Base-by-base conservation (phyloP, 169 alveolate species). In the Sarcocystis neurona region DNA sequence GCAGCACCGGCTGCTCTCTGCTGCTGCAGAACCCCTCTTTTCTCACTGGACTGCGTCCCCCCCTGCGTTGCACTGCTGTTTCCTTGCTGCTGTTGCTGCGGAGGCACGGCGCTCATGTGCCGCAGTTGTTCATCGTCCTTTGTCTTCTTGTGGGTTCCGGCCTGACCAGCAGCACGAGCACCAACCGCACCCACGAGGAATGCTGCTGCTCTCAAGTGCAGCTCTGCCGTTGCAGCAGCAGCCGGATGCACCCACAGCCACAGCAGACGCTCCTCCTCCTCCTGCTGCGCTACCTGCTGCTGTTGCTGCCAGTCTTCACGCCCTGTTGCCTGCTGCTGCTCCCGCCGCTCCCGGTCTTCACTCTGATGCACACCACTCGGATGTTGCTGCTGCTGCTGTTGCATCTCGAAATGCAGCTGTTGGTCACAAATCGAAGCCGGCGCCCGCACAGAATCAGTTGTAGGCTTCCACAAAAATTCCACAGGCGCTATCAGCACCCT, bases 221-320 rank as follows among this genome's bases (percentile, higher is more conserved):
- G 20, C 48, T 72, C 43, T 0, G 82, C 82, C 43, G 87, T 50
- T 6, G 41, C 87, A 50, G 46, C 32, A 79, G 87, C 87, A n/a
- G 87, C 41, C 15, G 87, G 87, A 44, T 79, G 87, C 18, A 79
- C 41, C 87, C 87, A 79, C 48, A 79, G 87, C 87, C 87, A 79
- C 1, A 79, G 72, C 8, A 50, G 41, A 58, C 82, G 82, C 34
- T 39, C 58, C 32, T 15, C 82, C 43, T 72, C 53, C 27, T 39
- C 41, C 47, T n/a, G n/a, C n/a, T n/a, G n/a, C n/a, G n/a, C n/a
- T n/a, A n/a, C n/a, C n/a, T n/a, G n/a, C 37, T 48, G 23, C 2
- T 41, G 58, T 41, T 15, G 1, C 37, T 32, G 82, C 32, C 79
- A 32, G 82, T 3, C 27, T 15, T 0, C 34, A 46, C 4, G 46